A percentile compares a stretch with the other conserved stretches of the same genome.
Evolutionary conservation across 306 rosid genomes (phyloP).

Genomic region (Castanea sativa): DNA sequence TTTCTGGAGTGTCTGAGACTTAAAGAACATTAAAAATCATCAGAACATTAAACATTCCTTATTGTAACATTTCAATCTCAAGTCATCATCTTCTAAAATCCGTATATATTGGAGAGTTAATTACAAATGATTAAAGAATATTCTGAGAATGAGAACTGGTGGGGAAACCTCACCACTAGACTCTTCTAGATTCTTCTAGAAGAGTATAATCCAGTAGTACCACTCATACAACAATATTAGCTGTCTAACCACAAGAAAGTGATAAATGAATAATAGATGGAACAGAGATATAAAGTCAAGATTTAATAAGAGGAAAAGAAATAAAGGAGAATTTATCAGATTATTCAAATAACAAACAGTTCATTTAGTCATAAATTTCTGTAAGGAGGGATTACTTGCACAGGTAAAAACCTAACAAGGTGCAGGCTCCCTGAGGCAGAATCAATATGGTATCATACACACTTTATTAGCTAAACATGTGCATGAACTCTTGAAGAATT

Average conservation of each 20-base stretch:
- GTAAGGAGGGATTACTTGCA: background rate
- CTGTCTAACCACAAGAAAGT: background rate
- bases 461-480: background rate
- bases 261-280: background rate
- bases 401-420: background rate
- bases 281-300: background rate
- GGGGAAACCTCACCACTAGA: no score
- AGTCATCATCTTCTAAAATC: background rate
- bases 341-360: background rate
- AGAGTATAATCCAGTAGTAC: no score
- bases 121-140: no score
- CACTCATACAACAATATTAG: no score
- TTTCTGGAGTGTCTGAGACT: background rate
- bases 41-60: background rate
- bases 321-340: background rate
- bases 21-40: background rate
- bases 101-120: no score
- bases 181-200: no score
- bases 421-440: conserved; percentile 9
- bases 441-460: conserved; percentile 4
- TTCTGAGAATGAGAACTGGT: no score
- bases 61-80: background rate
- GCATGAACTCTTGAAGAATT: background rate
- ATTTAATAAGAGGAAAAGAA: background rate
- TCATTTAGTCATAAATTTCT: background rate